A percentile compares a stretch with the other conserved stretches of the same genome.
These are phyloP conservation scores for Solanum pennellii DNA, from an alignment of 257 asterid genomes.

Conservation along the genomic window DNA sequence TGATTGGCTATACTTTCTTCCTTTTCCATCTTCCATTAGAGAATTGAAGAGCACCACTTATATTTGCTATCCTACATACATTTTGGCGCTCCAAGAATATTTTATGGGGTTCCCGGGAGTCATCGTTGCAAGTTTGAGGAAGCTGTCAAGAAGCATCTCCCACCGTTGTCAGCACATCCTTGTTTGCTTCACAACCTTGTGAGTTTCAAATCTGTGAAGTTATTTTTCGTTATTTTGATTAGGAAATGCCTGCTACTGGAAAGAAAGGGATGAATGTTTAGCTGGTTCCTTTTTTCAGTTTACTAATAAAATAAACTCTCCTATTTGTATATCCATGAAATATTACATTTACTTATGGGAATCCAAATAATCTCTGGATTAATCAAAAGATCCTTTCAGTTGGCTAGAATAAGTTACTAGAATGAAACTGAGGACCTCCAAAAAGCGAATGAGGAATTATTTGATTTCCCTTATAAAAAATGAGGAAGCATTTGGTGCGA, in stretches of 20 bases:
- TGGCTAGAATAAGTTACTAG: background rate
- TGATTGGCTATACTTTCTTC: slow-evolving; percentile 10
- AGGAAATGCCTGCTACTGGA: background rate
- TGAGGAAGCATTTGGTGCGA: background rate
- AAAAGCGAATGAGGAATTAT: background rate
- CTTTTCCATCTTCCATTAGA: slow-evolving; percentile 37
- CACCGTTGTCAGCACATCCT: slow-evolving; percentile 38
- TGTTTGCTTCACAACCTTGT: slow-evolving; percentile 51
- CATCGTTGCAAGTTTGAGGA: slow-evolving; percentile 49
- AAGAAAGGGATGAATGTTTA: background rate
- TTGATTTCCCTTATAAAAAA: background rate
- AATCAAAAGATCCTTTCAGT: background rate
- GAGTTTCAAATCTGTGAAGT: slow-evolving; percentile 17
- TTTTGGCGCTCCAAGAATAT: slow-evolving; percentile 54
- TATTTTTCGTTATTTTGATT: background rate
- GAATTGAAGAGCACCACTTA: slow-evolving; percentile 64
- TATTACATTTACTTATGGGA: background rate
- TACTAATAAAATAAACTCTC: background rate
- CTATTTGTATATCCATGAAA: background rate
- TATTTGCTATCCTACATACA: slow-evolving; percentile 67
- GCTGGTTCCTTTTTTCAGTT: background rate
- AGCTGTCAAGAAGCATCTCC: slow-evolving; percentile 44
- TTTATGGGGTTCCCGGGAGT: slow-evolving; percentile 69
- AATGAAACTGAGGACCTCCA: background rate
- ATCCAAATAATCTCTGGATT: background rate